Percentiles rank a stretch among this genome's conserved stretches.
phyloP scores from a whole-genome alignment of 257 asterid genomes.

The Solanum corneliomulleri region DNA sequence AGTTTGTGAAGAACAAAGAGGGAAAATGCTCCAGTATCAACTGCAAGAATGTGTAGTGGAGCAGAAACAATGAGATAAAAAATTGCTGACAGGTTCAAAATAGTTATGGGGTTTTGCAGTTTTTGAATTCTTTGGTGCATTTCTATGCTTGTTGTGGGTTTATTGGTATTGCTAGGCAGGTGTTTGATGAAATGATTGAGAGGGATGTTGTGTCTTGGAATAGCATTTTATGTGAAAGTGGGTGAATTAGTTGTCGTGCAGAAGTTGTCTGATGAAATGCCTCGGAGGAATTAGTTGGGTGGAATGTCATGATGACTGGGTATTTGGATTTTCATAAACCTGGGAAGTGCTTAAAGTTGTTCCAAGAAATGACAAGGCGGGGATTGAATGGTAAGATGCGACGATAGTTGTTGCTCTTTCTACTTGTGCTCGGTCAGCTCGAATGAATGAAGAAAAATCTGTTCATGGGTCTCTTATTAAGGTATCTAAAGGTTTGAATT shows the following conservation, averaged over 20 bases:
- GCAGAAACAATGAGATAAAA: background rate
- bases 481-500: background rate
- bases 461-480: too few relatives aligned
- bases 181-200: conserved; percentile 34
- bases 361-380: conserved; percentile 37
- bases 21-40: background rate
- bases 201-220: conserved; percentile 58
- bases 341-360: conserved; percentile 49
- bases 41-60: background rate
- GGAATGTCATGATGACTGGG: conserved; percentile 40
- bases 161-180: conserved; percentile 21
- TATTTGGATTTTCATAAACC: background rate
- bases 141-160: conserved; percentile 6
- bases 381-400: conserved; percentile 20
- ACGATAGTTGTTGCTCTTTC: conserved; percentile 41
- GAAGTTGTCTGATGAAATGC: conserved; percentile 45
- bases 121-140: conserved; percentile 45
- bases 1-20: background rate
- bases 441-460: conserved; percentile 47
- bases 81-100: background rate
- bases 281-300: conserved; percentile 35
- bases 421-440: conserved; percentile 57
- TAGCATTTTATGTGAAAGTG: conserved; percentile 18
- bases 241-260: conserved; percentile 51
- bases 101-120: conserved; percentile 21